These are phyloP conservation scores for Thuja plicata DNA, from an alignment of 83 land plant species.

Conservation along the genomic window DNA sequence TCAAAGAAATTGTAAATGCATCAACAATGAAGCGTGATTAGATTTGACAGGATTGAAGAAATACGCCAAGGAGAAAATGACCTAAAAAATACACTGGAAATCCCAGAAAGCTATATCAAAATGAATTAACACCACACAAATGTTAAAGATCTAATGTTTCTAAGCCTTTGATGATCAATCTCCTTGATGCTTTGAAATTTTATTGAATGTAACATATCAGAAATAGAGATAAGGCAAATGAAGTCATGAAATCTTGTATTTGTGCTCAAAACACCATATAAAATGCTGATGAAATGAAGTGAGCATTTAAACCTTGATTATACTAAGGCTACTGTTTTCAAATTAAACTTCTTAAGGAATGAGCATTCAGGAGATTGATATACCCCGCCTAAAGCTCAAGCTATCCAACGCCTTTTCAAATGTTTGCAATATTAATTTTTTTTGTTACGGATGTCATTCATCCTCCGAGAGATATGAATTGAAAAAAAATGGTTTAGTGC, in stretches of 20 bases:
- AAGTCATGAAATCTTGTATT: not conserved
- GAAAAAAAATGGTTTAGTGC: too few relatives aligned
- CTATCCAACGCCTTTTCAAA: too few relatives aligned
- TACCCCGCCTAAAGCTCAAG: not conserved
- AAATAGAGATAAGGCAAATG: not conserved
- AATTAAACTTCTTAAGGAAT: not conserved
- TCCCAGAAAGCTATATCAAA: not conserved
- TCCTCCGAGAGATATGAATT: too few relatives aligned
- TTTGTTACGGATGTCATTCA: too few relatives aligned
- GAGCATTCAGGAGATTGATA: not conserved
- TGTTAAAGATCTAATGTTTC: not conserved
- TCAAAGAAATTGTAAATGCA: not conserved
- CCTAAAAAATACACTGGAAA: not conserved
- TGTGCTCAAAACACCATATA: not conserved
- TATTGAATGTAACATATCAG: not conserved
- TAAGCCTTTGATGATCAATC: not conserved
- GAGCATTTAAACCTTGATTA: not conserved
- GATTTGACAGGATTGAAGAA: too few relatives aligned
- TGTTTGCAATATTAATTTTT: too few relatives aligned
- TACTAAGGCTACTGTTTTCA: not conserved
- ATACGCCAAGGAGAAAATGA: not conserved
- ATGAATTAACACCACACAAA: not conserved
- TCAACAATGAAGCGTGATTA: not conserved
- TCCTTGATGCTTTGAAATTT: not conserved
- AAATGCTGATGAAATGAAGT: not conserved